Evolutionary conservation across 106 monocot genomes (phyloP), one percentile per base, ranked within the genome.

Genomic region (Dendrobium huoshanense): DNA sequence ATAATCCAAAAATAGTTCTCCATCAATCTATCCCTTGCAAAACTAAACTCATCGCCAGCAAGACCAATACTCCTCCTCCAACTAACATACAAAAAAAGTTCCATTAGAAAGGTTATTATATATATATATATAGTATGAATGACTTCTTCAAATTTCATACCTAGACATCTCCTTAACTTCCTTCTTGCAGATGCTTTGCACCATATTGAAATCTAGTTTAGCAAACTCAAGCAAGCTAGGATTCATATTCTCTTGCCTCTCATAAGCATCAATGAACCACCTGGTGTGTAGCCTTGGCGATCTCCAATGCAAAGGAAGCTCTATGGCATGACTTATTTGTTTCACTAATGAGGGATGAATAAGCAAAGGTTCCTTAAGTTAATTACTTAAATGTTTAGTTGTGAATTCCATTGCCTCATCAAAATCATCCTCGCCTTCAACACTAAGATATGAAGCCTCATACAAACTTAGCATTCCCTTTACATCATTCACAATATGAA

Each of bases 131-230:
- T 3, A 6, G 24, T n/a, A 25, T 22, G 4, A 51, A 5, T 56
- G 0, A 41, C 7, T 48, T 9, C 18, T 44, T 72, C 7, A 18
- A 18, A 72, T 5, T n/a, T 18, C 18, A 24, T 74, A 88, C 88
- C 77, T 74, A 22, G 78, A 37, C 73, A 83, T 51, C 49, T 25
- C 78, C 47, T 75, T 72, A 29, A 88, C 78, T 77, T 85, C 85
- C 16, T 45, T 54, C 43, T 85, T 82, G 56, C 85, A 74, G 43
- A 44, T 41, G 9, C 42, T 58, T 74, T 92, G 90, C 6, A 90
- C 45, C 27, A 41, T 24, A 45, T 93, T 87, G 83, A 88, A 91
- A 72, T 91, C 88, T 7, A 91, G 80, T 85, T 84, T 88, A n/a
- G 88, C 84, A 8, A 88, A 76, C 56, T 81, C 68, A 31, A 91